These are phyloP conservation scores for Malus hybrid DNA, from an alignment of 331 rosid genomes.

Conservation along the genomic window DNA sequence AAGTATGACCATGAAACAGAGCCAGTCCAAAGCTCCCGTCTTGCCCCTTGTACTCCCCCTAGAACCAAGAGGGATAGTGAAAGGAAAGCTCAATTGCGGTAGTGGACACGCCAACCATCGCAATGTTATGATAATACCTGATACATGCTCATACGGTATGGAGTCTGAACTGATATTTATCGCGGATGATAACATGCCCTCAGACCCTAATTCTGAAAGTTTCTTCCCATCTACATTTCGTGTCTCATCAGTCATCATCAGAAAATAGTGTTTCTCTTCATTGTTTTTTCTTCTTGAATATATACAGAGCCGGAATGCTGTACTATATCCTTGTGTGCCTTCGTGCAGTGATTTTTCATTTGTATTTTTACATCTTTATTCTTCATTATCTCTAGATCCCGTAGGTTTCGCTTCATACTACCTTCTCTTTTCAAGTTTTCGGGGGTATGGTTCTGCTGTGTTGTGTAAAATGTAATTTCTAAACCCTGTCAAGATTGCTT, in stretches of 20 bases:
- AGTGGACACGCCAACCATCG: too few relatives aligned
- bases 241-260: too few relatives aligned
- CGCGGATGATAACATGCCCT: too few relatives aligned
- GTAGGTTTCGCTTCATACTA: neutral
- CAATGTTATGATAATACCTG: too few relatives aligned
- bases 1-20: conserved; percentile 42
- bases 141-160: too few relatives aligned
- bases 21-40: conserved; percentile 43
- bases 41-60: conserved; percentile 54
- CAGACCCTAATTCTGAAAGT: too few relatives aligned
- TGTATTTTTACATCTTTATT: conserved; percentile 1
- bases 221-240: too few relatives aligned
- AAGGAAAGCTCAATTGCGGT: conserved; percentile 28
- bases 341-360: neutral
- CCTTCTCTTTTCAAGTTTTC: neutral
- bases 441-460: conserved; percentile 23
- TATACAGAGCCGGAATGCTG: conserved; percentile 19
- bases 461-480: neutral
- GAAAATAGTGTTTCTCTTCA: conserved; percentile 2
- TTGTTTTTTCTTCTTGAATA: neutral
- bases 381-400: neutral
- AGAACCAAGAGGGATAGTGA: conserved; percentile 44
- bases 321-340: conserved; percentile 13
- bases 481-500: neutral
- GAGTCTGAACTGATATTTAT: too few relatives aligned